Evolutionary conservation across 179 eudicot genomes (phyloP).

Genomic region (Beta macrorhiza): DNA sequence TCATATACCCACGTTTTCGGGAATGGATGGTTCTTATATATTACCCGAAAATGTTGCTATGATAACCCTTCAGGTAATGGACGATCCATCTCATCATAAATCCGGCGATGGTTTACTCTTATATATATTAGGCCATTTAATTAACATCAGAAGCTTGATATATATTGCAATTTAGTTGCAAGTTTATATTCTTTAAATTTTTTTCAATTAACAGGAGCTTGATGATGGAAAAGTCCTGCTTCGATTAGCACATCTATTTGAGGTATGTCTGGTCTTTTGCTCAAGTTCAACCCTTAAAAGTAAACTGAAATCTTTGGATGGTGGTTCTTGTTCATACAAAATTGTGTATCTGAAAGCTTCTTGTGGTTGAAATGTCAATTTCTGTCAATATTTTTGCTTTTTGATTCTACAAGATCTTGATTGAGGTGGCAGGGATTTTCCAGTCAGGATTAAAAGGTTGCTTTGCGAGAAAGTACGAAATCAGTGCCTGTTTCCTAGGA

Average conservation of each 20-base stretch:
- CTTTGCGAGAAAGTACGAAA: neutral
- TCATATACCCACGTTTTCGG: slow-evolving; percentile 56
- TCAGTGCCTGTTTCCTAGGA: neutral
- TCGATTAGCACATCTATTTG: slow-evolving; percentile 85
- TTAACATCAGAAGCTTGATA: neutral
- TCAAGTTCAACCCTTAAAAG: neutral
- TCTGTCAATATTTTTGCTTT: neutral
- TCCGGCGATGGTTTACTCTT: slow-evolving; percentile 4
- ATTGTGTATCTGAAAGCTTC: neutral
- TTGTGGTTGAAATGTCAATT: neutral
- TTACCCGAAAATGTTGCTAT: slow-evolving; percentile 85
- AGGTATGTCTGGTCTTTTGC: slow-evolving; percentile 45
- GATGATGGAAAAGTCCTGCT: slow-evolving; percentile 71
- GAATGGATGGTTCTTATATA: slow-evolving; percentile 64
- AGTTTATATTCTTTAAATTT: neutral
- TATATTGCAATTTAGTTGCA: neutral
- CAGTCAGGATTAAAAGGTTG: neutral
- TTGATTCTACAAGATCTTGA: neutral
- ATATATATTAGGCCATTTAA: no score
- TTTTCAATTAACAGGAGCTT: slow-evolving; percentile 53
- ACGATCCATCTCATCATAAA: neutral
- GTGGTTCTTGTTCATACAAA: neutral
- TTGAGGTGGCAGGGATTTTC: neutral
- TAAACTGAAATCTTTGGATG: neutral
- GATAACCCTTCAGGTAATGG: slow-evolving; percentile 77